Evolutionary conservation across 176 grass and related monocot genomes (phyloP).

Genomic region (Paspalum notatum): DNA sequence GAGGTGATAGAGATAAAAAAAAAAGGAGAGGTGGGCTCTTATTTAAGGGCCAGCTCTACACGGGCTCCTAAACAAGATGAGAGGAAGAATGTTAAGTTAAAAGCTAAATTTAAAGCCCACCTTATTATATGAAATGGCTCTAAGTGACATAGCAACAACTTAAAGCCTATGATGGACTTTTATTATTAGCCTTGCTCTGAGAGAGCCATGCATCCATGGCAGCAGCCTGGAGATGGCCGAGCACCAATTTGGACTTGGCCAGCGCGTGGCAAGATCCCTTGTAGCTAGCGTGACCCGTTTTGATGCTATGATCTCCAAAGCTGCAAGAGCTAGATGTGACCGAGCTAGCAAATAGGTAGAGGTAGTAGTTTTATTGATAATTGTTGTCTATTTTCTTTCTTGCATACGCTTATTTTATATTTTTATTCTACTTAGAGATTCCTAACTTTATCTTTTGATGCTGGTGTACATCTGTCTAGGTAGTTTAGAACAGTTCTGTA

Average conservation of each 20-base stretch:
- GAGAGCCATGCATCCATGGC: conserved; percentile 52
- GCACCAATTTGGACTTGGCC: conserved; percentile 41
- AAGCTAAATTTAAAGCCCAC: too few relatives aligned
- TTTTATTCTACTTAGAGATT: neutral
- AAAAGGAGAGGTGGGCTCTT: too few relatives aligned
- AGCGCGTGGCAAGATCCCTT: conserved; percentile 43
- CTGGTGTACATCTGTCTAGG: neutral
- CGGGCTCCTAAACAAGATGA: too few relatives aligned
- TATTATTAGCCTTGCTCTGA: too few relatives aligned
- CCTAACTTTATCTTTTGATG: neutral
- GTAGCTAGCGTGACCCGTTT: conserved; percentile 9
- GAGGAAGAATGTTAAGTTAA: too few relatives aligned
- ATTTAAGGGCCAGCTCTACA: too few relatives aligned
- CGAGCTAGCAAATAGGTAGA: too few relatives aligned
- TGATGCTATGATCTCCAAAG: neutral
- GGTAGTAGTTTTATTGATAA: neutral
- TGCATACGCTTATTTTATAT: neutral
- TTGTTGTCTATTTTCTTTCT: neutral
- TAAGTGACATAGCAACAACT: too few relatives aligned
- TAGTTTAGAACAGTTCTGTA: neutral
- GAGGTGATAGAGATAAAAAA: too few relatives aligned
- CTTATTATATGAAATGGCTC: too few relatives aligned
- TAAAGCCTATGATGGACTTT: too few relatives aligned
- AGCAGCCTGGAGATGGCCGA: conserved; percentile 41
- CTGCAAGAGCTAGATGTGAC: neutral